phyloP scores from a whole-genome alignment of 2,329 filamentous ascomycete genomes.

The Botrytis aclada region DNA sequence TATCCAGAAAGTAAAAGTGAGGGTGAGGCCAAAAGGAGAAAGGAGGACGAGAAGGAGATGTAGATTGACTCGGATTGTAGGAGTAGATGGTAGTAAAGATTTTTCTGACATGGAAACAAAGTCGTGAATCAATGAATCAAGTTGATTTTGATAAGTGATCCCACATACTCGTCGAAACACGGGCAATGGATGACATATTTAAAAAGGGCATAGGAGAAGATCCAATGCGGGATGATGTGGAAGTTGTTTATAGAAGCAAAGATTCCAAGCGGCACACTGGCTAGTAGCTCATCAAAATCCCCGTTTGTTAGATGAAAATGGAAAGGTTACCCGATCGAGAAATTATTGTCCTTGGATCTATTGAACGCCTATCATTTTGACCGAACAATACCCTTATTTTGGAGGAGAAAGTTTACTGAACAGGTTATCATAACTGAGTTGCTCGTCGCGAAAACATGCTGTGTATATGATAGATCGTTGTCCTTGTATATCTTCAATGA shows the following conservation, averaged over 20 bases:
- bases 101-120: constrained; percentile 16
- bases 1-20: constrained; percentile 8
- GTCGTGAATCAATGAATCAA: constrained; percentile 3
- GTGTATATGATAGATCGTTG: background rate
- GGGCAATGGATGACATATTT: background rate
- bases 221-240: constrained; percentile 1
- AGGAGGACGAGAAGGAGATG: background rate
- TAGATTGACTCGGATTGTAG: background rate
- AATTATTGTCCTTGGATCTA: background rate
- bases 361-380: background rate
- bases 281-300: background rate
- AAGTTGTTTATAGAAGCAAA: background rate
- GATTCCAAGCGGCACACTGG: background rate
- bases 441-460: background rate
- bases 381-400: background rate
- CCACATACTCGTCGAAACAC: constrained; percentile 1
- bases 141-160: background rate
- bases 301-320: constrained; percentile 8
- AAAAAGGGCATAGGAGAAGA: background rate
- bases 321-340: constrained; percentile 13
- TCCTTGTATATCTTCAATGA: background rate
- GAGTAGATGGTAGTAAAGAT: constrained; percentile 4
- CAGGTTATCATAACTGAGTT: background rate
- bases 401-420: background rate
- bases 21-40: constrained; percentile 2